Evolutionary conservation across 208 protist genomes (phyloP), one percentile per base, ranked within the genome.

Genomic region (Trypanosoma avium): DNA sequence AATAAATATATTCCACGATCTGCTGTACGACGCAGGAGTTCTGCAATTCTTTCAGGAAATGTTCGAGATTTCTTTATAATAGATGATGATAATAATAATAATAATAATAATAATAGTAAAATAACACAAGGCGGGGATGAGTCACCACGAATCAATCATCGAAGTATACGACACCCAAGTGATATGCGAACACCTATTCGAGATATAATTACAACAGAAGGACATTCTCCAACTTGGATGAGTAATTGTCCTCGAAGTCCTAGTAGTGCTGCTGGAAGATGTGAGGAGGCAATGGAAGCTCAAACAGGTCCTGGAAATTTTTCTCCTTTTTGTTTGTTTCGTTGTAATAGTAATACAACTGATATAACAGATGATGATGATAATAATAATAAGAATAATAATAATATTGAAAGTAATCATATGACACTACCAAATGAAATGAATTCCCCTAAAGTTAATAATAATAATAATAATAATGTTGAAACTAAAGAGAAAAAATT

Each of bases 271-370:
- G 47, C 36, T 48, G 49, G 60, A 9, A 24, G 60, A 35, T 35
- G 26, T 27, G 60, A 65, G 33, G 60, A 54, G 47, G 47, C 46
- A 17, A 56, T 36, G 30, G 47, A 65, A 26, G 60, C 27, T n/a
- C n/a, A n/a, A 2, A 21, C 19, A 9, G 60, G 33, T 10, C 48
- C 60, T 56, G 48, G 48, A 22, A 8, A 42, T 10, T 65, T 65
- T 48, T 54, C 60, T 43, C 60, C 60, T 30, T 32, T 17, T 2
- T 13, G 35, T 32, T 26, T 32, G 17, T 65, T n/a, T n/a, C n/a
- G n/a, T n/a, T n/a, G n/a, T n/a, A n/a, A n/a, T n/a, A n/a, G n/a
- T n/a, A n/a, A 19, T 48, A 54, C 22, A 9, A 24, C 15, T 22
- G 10, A 17, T 29, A 0, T 3, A 32, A 22, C 42, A 1, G 26